Evolutionary conservation across 805 yeast species (phyloP), one percentile per base, ranked within the genome.

Genomic region (Metschnikowia matae): DNA sequence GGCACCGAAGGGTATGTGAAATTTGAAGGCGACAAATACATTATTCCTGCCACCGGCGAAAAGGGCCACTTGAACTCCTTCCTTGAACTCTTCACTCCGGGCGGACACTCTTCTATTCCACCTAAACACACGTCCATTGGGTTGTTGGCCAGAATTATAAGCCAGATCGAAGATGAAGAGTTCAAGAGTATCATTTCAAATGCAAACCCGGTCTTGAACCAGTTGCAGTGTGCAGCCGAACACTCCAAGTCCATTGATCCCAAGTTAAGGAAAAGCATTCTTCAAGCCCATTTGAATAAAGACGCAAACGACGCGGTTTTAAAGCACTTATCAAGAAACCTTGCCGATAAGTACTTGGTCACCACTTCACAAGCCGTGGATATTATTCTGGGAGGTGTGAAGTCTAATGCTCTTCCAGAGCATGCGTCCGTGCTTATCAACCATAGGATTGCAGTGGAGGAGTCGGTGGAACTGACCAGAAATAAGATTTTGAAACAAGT

Each of bases 101-200:
- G 82, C 21, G 82, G 82, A 0, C 82, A 78, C 59, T 75, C 81
- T 0, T 73, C 79, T 0, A 62, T 77, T 17, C 82, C 82, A 4
- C 80, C 79, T 15, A 63, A 67, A 18, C 79, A 77, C 57, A 77
- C 82, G 0, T 62, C 74, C 0, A 77, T 78, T 56, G 82, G 82
- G 0, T 65, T 77, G 3, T 62, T 77, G 61, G 67, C 79, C 3
- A 68, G 70, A 50, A 62, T 78, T 50, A 65, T 76, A 17, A 65
- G 60, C 20, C 60, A 55, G 38, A 63, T 77, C 40, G 82, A 78
- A 50, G 65, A 62, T 15, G 48, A 49, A n/a, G 70, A 61, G 35
- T 77, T 65, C 50, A 62, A 66, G 15, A 66, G 74, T 20, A 59
- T 71, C 21, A 59, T 78, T 35, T 65, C 77, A 13, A 69, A 70